phyloP scores from a whole-genome alignment of 2,329 filamentous ascomycete species.

The Fusarium citri region DNA sequence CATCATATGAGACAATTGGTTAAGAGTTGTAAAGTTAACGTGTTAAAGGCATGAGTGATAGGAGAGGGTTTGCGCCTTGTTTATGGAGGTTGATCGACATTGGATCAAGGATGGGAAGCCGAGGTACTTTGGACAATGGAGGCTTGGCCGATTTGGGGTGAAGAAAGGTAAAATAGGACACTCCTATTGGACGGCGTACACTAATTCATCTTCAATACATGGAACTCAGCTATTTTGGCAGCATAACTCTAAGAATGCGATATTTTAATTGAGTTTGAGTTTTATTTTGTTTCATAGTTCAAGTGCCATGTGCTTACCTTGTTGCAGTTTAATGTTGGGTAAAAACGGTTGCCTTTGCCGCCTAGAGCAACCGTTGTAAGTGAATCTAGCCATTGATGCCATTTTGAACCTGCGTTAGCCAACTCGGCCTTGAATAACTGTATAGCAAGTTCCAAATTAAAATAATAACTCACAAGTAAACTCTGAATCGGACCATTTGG shows the following conservation, averaged over 20 bases:
- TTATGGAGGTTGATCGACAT: slow-evolving; percentile 8
- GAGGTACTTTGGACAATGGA: slow-evolving; percentile 15
- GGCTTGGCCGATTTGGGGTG: slow-evolving; percentile 14
- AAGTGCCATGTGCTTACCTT: background rate
- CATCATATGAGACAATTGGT: slow-evolving; percentile 23
- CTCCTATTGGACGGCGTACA: slow-evolving; percentile 11
- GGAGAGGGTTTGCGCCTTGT: background rate
- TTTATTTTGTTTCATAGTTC: no score
- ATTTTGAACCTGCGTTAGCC: background rate
- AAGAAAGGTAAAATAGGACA: slow-evolving; percentile 7
- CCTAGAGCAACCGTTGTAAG: background rate
- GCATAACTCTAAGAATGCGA: background rate
- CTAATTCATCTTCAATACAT: background rate
- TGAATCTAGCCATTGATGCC: background rate
- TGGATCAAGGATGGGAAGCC: slow-evolving; percentile 28
- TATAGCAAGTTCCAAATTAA: background rate
- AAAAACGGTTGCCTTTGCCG: background rate
- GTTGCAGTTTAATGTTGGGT: background rate
- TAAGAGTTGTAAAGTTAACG: background rate
- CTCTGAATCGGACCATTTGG: background rate
- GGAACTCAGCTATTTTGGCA: background rate
- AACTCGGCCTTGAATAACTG: background rate
- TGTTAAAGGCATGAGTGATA: background rate
- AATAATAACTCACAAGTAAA: background rate
- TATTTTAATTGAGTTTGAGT: no score